Conservation (phyloP, 2,329 filamentous ascomycete species). For the Hirsutella minnesotensis region DNA sequence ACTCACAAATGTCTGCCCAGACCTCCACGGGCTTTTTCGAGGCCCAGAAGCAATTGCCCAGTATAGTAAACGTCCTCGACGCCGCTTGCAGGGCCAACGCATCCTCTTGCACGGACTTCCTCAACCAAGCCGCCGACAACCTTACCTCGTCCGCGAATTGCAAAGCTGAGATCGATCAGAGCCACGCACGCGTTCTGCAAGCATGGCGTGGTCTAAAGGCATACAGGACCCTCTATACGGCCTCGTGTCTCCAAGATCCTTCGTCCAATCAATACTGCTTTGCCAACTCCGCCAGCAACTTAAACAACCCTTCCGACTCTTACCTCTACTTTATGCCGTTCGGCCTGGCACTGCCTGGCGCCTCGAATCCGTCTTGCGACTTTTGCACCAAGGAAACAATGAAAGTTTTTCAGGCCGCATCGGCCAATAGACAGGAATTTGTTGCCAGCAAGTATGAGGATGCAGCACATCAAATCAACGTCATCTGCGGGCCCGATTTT, state of each 20-base stretch:
- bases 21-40: constrained; percentile 80
- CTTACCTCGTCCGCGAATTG: constrained; percentile 56
- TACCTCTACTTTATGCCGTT: constrained; percentile 82
- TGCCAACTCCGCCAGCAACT: constrained; percentile 72
- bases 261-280: constrained; percentile 63
- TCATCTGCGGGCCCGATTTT: constrained; percentile 45
- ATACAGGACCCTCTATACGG: constrained; percentile 68
- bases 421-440: constrained; percentile 51
- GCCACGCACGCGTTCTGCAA: constrained; percentile 60
- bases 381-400: constrained; percentile 70
- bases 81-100: constrained; percentile 61
- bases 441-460: constrained; percentile 57
- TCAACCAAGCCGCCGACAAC: constrained; percentile 52
- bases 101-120: constrained; percentile 50
- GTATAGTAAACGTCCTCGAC: constrained; percentile 68
- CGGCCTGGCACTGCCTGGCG: constrained; percentile 56
- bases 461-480: constrained; percentile 64
- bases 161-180: constrained; percentile 52
- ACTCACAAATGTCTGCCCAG: no score
- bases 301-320: constrained; percentile 54
- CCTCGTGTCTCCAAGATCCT: constrained; percentile 64
- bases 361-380: constrained; percentile 61
- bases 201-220: constrained; percentile 65
- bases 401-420: constrained; percentile 62
- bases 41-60: constrained; percentile 55